Evolutionary conservation across 768 basidiomycete species (phyloP), one percentile per base, ranked within the genome.

Genomic region (Strobilomyces echinocephalus): DNA sequence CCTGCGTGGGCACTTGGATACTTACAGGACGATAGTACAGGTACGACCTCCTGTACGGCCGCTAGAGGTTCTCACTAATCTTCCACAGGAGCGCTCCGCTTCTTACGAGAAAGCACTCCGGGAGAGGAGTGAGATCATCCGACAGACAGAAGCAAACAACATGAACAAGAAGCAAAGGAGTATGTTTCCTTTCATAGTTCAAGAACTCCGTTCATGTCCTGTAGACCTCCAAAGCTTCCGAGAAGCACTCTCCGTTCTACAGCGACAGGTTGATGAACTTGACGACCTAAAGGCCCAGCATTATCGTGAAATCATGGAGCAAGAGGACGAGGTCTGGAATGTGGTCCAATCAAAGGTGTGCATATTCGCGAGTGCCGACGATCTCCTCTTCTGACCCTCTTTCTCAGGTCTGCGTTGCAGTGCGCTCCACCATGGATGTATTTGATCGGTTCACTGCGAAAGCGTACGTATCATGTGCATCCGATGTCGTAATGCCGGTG

Each of bases 271-370:
- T 0, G 91, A 95, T 61, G 93, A 93, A 54, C 75, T 97, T 3
- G 94, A 97, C 69, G 82, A 82, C 50, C 74, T 97, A 52, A 95
- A 95, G 65, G 80, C 75, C 8, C 76, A 80, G 8, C 92, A 97
- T 72, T 95, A 97, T 63, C 81, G 86, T 58, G 86, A 92, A 61
- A 92, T 95, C 49, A 73, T 93, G 46, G 89, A 91, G 54, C 93
- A 94, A 60, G 94, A 97, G 72, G 91, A 95, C 60, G 86, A 95
- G 69, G 87, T 92, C n/a, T 97, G 95, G 95, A 84, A 94, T 61
- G 81, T 83, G 14, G 91, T 95, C 7, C 84, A 95, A 66, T 82
- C 78, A 57, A 95, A 95, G 76, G 88, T 88, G 59, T 68, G 36
- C 14, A 51, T 68, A 35, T 14, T 51, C 20, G 35, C 24, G 31